Evolutionary conservation across 495 filamentous ascomycete genomes (phyloP).

Genomic region (Echria macrotheca): DNA sequence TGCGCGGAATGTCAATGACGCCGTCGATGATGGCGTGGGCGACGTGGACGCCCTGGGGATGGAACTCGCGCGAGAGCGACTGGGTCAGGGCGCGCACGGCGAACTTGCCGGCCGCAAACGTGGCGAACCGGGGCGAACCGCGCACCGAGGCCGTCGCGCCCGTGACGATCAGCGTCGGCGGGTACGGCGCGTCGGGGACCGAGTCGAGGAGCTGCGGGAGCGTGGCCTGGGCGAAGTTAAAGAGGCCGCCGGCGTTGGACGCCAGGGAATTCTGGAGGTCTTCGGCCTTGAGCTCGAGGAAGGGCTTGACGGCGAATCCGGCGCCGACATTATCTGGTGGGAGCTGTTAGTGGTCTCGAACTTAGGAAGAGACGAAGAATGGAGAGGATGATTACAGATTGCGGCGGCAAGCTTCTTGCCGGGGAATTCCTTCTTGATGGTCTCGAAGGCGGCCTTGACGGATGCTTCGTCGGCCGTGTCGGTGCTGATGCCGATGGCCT

Average conservation of each 20-base stretch:
- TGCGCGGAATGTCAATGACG: slow-evolving; percentile 77
- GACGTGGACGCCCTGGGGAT: slow-evolving; percentile 83
- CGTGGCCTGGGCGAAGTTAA: slow-evolving; percentile 68
- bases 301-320: slow-evolving; percentile 68
- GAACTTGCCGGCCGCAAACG: slow-evolving; percentile 77
- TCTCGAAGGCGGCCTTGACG: slow-evolving; percentile 59
- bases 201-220: slow-evolving; percentile 64
- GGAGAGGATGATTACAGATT: slow-evolving; percentile 45
- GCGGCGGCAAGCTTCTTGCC: slow-evolving; percentile 63
- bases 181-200: slow-evolving; percentile 47
- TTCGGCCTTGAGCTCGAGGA: slow-evolving; percentile 63
- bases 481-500: slow-evolving; percentile 69
- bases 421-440: slow-evolving; percentile 55
- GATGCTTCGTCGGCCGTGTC: slow-evolving; percentile 62
- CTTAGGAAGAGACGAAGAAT: background rate
- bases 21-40: slow-evolving; percentile 83
- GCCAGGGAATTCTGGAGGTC: slow-evolving; percentile 56
- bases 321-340: slow-evolving; percentile 57
- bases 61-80: slow-evolving; percentile 80
- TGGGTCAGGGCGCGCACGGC: slow-evolving; percentile 73
- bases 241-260: slow-evolving; percentile 62
- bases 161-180: slow-evolving; percentile 81
- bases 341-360: background rate
- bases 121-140: slow-evolving; percentile 62
- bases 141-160: slow-evolving; percentile 79